Evolutionary conservation across 352 stramenopile species (phyloP).

Genomic region (Thalassiosira hispida): DNA sequence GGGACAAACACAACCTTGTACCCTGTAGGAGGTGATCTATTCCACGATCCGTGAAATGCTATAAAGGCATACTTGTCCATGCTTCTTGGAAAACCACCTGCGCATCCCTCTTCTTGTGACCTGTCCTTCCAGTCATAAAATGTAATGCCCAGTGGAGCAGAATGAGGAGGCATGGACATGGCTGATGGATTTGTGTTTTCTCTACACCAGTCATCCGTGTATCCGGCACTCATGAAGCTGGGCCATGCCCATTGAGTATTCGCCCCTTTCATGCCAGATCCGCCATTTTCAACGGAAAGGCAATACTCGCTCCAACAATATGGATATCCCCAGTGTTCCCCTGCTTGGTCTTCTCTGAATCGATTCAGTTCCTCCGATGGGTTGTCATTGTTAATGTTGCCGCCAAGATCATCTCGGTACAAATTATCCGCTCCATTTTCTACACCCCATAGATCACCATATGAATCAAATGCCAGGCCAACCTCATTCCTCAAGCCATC

Average conservation of each 20-base stretch:
- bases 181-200: slow-evolving; percentile 53
- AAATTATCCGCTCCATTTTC: slow-evolving; percentile 79
- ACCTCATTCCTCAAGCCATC: slow-evolving; percentile 80
- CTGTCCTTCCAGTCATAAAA: slow-evolving; percentile 70
- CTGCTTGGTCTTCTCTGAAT: slow-evolving; percentile 60
- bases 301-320: slow-evolving; percentile 80
- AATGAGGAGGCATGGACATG: slow-evolving; percentile 77
- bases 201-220: slow-evolving; percentile 73
- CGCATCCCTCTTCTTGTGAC: slow-evolving; percentile 31
- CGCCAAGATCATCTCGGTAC: slow-evolving; percentile 65
- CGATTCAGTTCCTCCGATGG: slow-evolving; percentile 79
- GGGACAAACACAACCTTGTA: slow-evolving; percentile 80
- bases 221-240: slow-evolving; percentile 47
- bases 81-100: slow-evolving; percentile 58
- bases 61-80: slow-evolving; percentile 80
- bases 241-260: slow-evolving; percentile 77
- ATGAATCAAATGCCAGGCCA: slow-evolving; percentile 73
- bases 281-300: slow-evolving; percentile 42
- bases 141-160: slow-evolving; percentile 75
- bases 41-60: slow-evolving; percentile 80
- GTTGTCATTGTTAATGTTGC: slow-evolving; percentile 79
- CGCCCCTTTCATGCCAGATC: slow-evolving; percentile 50
- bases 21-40: slow-evolving; percentile 70
- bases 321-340: slow-evolving; percentile 74
- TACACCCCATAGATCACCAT: slow-evolving; percentile 75